Conservation (phyloP, 768 basidiomycete genomes). For the Rhizopogon roseolus region DNA sequence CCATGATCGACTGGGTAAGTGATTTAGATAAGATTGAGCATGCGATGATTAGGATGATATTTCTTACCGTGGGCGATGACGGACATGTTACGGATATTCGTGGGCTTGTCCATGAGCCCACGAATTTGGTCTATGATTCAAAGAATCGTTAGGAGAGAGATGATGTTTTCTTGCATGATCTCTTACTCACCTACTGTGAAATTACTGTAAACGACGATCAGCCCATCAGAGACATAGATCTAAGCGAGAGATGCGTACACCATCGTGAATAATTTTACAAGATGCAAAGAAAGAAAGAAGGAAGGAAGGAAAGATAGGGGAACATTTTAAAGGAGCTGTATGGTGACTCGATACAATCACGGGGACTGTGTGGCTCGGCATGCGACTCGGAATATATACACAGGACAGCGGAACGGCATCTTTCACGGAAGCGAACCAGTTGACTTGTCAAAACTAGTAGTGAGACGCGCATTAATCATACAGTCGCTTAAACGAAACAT, state of each 20-base stretch:
- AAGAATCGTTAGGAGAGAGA: background rate
- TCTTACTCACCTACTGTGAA: conserved; percentile 75
- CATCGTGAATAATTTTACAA: conserved; percentile 59
- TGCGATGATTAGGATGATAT: conserved; percentile 5
- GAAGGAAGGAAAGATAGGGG: conserved; percentile 15
- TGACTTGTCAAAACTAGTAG: too few relatives aligned
- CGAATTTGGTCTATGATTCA: conserved; percentile 71
- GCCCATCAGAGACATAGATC: conserved; percentile 8
- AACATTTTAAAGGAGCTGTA: conserved; percentile 7
- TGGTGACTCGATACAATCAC: conserved; percentile 21
- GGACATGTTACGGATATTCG: conserved; percentile 95
- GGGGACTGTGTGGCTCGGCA: conserved; percentile 20
- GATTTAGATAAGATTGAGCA: conserved; percentile 15
- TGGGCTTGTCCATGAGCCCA: conserved; percentile 81
- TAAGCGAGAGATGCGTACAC: conserved; percentile 54
- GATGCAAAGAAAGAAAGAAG: conserved; percentile 11
- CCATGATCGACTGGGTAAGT: conserved; percentile 92
- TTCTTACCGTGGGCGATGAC: conserved; percentile 84
- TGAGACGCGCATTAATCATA: too few relatives aligned
- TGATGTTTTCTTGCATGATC: background rate
- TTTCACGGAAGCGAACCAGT: too few relatives aligned
- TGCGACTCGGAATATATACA: too few relatives aligned
- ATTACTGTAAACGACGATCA: conserved; percentile 54
- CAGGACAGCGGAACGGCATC: too few relatives aligned
- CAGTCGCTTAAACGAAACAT: too few relatives aligned